Conservation (phyloP, 306 rosid genomes). For the Coriaria nepalensis region DNA sequence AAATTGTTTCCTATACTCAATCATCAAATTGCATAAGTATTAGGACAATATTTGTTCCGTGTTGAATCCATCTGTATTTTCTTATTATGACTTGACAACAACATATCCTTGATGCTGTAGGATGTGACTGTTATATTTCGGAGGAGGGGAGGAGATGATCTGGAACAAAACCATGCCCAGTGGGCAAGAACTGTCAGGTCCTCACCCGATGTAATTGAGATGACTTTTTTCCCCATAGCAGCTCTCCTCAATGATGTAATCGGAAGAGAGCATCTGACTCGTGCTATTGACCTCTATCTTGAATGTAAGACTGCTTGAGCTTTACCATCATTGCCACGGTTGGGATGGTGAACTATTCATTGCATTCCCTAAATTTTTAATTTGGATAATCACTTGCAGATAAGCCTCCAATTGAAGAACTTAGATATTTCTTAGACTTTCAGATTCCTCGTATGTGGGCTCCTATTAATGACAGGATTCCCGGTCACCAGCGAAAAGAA, state of each 20-base stretch:
- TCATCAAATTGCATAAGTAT: no score
- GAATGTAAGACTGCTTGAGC: slow-evolving; percentile 45
- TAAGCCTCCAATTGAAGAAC: slow-evolving; percentile 92
- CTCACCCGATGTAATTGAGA: slow-evolving; percentile 66
- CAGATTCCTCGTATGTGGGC: slow-evolving; percentile 82
- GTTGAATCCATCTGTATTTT: no score
- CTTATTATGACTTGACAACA: no score
- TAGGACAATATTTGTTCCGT: no score
- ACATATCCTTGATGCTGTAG: slow-evolving; percentile 25
- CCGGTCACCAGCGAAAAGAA: slow-evolving; percentile 84
- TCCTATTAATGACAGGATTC: slow-evolving; percentile 47
- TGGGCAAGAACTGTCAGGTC: slow-evolving; percentile 49
- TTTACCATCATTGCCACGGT: not conserved
- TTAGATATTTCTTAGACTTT: slow-evolving; percentile 84
- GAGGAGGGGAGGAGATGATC: slow-evolving; percentile 88
- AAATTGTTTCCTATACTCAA: no score
- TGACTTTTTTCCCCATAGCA: slow-evolving; percentile 55
- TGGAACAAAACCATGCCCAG: slow-evolving; percentile 55
- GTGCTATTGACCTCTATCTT: slow-evolving; percentile 74
- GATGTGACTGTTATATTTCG: slow-evolving; percentile 76
- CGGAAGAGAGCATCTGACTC: slow-evolving; percentile 52
- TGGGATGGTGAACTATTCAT: slow-evolving; percentile 4
- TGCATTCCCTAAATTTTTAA: not conserved
- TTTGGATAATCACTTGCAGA: slow-evolving; percentile 30
- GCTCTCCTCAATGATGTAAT: slow-evolving; percentile 50